These are phyloP conservation scores for Talaromyces sp. DNA, from an alignment of 2,329 filamentous ascomycete species.

Conservation along the genomic window DNA sequence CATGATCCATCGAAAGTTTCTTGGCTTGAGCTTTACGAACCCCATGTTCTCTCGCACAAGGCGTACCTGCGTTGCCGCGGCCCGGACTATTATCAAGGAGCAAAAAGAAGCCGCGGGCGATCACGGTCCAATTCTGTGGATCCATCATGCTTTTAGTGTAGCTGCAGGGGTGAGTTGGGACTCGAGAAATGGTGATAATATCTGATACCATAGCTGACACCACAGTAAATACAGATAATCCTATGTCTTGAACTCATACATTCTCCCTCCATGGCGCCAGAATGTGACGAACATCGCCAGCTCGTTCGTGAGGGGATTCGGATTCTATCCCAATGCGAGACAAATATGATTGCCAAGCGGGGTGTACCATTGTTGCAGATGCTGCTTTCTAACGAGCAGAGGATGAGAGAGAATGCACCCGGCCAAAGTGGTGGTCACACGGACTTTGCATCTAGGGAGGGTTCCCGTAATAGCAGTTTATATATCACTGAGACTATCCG, in stretches of 20 bases:
- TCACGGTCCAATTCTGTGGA: constrained; percentile 6
- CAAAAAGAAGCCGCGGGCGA: background rate
- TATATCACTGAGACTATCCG: constrained; percentile 8
- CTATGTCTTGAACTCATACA: constrained; percentile 9
- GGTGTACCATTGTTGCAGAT: constrained; percentile 4
- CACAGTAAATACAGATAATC: background rate
- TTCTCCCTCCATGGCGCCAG: background rate
- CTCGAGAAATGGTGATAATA: background rate
- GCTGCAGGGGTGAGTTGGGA: constrained; percentile 4
- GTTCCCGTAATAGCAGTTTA: background rate
- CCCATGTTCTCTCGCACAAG: constrained; percentile 35
- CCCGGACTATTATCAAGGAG: constrained; percentile 29
- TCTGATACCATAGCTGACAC: background rate
- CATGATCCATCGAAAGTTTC: constrained; percentile 38
- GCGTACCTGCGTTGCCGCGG: constrained; percentile 33
- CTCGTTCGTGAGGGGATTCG: constrained; percentile 5
- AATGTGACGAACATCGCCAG: constrained; percentile 5
- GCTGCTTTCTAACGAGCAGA: constrained; percentile 5
- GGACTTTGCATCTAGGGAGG: no score
- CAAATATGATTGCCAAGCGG: constrained; percentile 10
- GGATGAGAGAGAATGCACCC: constrained; percentile 1
- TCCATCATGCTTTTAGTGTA: constrained; percentile 10
- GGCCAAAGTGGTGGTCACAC: background rate
- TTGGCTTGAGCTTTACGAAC: constrained; percentile 36
- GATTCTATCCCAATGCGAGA: constrained; percentile 1